Percentiles rank a stretch among this genome's conserved stretches.
Evolutionary conservation across 2,329 filamentous ascomycete genomes (phyloP).

Genomic region (Tolypocladium guangdongense): DNA sequence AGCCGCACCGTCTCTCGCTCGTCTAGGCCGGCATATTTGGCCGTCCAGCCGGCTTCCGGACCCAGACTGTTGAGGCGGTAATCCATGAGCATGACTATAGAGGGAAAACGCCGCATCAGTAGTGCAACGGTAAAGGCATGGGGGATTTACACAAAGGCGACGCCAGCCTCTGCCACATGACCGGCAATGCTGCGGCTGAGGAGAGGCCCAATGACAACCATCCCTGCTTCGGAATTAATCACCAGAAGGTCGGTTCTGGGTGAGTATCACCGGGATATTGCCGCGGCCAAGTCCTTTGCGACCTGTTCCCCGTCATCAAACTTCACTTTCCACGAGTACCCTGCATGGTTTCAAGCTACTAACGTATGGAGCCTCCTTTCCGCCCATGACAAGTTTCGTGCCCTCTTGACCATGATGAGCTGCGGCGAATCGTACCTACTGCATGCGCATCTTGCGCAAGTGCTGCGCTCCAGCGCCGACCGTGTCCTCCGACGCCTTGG

Average conservation of each 20-base stretch:
- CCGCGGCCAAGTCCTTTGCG: neutral
- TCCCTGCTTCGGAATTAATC: neutral
- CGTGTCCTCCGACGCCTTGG: slow-evolving; percentile 15
- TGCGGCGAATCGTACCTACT: neutral
- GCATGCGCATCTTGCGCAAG: slow-evolving; percentile 12
- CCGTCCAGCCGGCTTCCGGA: neutral
- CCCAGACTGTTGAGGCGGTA: neutral
- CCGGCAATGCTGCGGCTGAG: slow-evolving; percentile 26
- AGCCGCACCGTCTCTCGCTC: slow-evolving; percentile 18
- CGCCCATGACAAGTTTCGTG: neutral
- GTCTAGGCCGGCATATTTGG: neutral
- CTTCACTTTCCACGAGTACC: neutral
- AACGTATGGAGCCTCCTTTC: neutral
- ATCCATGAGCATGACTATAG: neutral
- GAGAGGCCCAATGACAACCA: slow-evolving; percentile 28
- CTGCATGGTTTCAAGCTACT: neutral
- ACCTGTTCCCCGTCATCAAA: neutral
- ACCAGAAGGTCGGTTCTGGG: neutral
- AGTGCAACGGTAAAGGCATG: neutral
- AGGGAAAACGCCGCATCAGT: neutral
- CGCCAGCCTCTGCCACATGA: slow-evolving; percentile 27
- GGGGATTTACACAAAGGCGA: slow-evolving; percentile 15
- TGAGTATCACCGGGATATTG: neutral
- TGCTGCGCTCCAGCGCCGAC: slow-evolving; percentile 16
- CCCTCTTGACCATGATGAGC: neutral